These are phyloP conservation scores for Xylaria flabelliformis DNA, from an alignment of 495 filamentous ascomycete genomes.

Conservation along the genomic window DNA sequence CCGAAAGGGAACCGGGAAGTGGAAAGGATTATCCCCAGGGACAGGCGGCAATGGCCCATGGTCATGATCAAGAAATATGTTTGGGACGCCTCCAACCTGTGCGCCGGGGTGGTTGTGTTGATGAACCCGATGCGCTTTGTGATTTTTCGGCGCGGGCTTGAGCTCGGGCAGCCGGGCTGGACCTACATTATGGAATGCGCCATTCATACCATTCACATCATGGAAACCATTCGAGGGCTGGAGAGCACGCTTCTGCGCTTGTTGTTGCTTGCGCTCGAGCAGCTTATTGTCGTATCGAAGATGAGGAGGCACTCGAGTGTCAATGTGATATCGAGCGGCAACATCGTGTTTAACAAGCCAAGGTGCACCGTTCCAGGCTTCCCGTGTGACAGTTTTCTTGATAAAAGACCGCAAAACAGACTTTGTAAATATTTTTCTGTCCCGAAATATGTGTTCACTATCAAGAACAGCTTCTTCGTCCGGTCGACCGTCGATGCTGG, in stretches of 20 bases:
- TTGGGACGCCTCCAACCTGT: slow-evolving; percentile 50
- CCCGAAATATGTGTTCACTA: slow-evolving; percentile 81
- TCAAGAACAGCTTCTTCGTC: slow-evolving; percentile 80
- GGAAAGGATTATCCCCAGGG: slow-evolving; percentile 49
- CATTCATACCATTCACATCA: slow-evolving; percentile 47
- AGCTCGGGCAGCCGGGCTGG: slow-evolving; percentile 70
- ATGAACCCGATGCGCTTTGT: slow-evolving; percentile 65
- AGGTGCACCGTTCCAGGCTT: slow-evolving; percentile 92
- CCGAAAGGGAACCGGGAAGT: slow-evolving; percentile 49
- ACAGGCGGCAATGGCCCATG: slow-evolving; percentile 48
- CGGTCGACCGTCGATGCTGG: slow-evolving; percentile 71
- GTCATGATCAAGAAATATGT: slow-evolving; percentile 43
- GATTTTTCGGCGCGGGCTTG: slow-evolving; percentile 80
- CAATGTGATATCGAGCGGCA: slow-evolving; percentile 83
- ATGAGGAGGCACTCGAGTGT: slow-evolving; percentile 80
- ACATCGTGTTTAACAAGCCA: slow-evolving; percentile 92
- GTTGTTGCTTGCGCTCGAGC: slow-evolving; percentile 73
- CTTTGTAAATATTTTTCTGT: slow-evolving; percentile 94
- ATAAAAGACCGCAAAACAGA: slow-evolving; percentile 92
- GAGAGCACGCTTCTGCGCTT: slow-evolving; percentile 70
- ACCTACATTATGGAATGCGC: slow-evolving; percentile 49
- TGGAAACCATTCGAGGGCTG: slow-evolving; percentile 46
- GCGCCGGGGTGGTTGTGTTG: slow-evolving; percentile 39
- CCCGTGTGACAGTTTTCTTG: slow-evolving; percentile 89
- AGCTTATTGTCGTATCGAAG: slow-evolving; percentile 80